A percentile compares a stretch with the other conserved stretches of the same genome.
Evolutionary conservation across 345 rosid species (phyloP).

Genomic region (Trapa incisa): DNA sequence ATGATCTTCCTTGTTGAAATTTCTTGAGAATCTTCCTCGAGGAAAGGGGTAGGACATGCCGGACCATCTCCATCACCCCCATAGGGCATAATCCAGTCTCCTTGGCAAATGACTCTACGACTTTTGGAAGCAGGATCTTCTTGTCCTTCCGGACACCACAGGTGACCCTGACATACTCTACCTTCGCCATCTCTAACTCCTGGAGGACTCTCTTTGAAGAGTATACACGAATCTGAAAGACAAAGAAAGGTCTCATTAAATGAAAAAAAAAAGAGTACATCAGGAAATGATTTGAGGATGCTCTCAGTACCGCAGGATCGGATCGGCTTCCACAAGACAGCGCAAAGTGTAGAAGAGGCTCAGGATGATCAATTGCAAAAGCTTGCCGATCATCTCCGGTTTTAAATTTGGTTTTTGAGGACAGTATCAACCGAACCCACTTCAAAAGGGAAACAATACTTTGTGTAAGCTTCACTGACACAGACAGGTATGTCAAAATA

Average conservation of each 20-base stretch:
- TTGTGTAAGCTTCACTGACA: background rate
- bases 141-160: slow-evolving; percentile 56
- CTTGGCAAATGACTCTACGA: slow-evolving; percentile 61
- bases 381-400: slow-evolving; percentile 59
- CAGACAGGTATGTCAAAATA: background rate
- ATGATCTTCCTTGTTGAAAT: slow-evolving; percentile 44
- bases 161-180: slow-evolving; percentile 66
- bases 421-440: slow-evolving; percentile 72
- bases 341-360: slow-evolving; percentile 71
- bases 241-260: background rate
- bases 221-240: slow-evolving; percentile 67
- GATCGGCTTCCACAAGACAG: slow-evolving; percentile 89
- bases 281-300: background rate
- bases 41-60: slow-evolving; percentile 47
- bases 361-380: slow-evolving; percentile 51
- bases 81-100: slow-evolving; percentile 50
- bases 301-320: slow-evolving; percentile 67
- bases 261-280: background rate
- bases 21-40: slow-evolving; percentile 36
- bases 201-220: slow-evolving; percentile 61
- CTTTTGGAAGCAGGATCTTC: slow-evolving; percentile 66
- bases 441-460: slow-evolving; percentile 6
- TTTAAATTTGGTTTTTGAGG: slow-evolving; percentile 61
- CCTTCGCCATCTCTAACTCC: slow-evolving; percentile 79
- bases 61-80: slow-evolving; percentile 56